These are phyloP conservation scores for Liquidambar formosana DNA, from an alignment of 164 flowering plant genomes.

Conservation along the genomic window DNA sequence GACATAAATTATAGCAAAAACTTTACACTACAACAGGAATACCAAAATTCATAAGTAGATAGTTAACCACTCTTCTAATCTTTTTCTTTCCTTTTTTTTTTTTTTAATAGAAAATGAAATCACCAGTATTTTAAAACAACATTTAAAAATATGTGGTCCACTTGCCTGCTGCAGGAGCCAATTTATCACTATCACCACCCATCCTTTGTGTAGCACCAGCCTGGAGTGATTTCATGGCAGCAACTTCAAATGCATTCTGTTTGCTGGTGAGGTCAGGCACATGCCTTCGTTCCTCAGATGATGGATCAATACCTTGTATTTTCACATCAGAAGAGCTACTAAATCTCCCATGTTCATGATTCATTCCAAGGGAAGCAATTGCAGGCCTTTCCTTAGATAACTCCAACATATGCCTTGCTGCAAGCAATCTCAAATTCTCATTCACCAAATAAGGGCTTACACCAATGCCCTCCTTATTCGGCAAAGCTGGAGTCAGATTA, in stretches of 20 bases:
- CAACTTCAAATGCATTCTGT: slow-evolving; percentile 22
- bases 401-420: slow-evolving; percentile 36
- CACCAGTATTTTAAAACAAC: background rate
- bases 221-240: slow-evolving; percentile 17
- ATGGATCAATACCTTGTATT: slow-evolving; percentile 20
- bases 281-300: slow-evolving; percentile 18
- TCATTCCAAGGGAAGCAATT: slow-evolving; percentile 22
- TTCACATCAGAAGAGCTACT: slow-evolving; percentile 12
- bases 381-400: slow-evolving; percentile 35
- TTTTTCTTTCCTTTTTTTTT: background rate
- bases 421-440: slow-evolving; percentile 43
- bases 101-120: background rate
- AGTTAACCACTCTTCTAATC: background rate
- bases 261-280: slow-evolving; percentile 13
- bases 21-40: background rate
- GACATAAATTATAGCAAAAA: slow-evolving; percentile 1
- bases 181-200: slow-evolving; percentile 21
- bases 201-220: slow-evolving; percentile 17
- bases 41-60: background rate
- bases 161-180: slow-evolving; percentile 27
- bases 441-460: slow-evolving; percentile 25
- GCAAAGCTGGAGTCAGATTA: slow-evolving; percentile 14
- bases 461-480: slow-evolving; percentile 25
- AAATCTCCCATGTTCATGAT: slow-evolving; percentile 20
- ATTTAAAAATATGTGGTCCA: background rate